Conservation (phyloP, 2,329 filamentous ascomycete species). For the Aspergillus jensenii region DNA sequence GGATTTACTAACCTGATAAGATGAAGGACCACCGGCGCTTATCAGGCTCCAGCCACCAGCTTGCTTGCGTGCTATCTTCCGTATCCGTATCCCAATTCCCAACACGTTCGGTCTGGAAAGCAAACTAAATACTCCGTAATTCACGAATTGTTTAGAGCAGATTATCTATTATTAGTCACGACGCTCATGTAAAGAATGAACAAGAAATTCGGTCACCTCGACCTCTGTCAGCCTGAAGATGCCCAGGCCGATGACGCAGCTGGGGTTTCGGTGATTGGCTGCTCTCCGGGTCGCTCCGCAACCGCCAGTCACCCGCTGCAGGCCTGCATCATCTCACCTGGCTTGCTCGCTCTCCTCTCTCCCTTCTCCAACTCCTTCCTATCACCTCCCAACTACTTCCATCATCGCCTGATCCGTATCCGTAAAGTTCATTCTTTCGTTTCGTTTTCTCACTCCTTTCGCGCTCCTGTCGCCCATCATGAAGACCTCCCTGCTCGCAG, state of each 20-base stretch:
- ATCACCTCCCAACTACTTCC: conserved; percentile 21
- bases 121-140: too few species aligned
- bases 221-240: background rate
- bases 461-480: conserved; percentile 51
- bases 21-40: background rate
- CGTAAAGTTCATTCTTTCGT: conserved; percentile 18
- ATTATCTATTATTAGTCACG: background rate
- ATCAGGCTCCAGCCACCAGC: conserved; percentile 5
- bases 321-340: conserved; percentile 23
- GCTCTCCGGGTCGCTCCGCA: conserved; percentile 21
- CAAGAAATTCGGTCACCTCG: background rate
- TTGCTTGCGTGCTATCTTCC: background rate
- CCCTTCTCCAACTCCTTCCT: conserved; percentile 18
- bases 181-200: too few species aligned
- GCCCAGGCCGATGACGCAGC: conserved; percentile 24
- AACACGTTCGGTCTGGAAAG: background rate
- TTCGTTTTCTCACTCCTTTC: conserved; percentile 10
- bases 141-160: background rate
- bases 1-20: background rate
- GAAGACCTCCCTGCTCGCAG: conserved; percentile 83
- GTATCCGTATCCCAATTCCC: background rate
- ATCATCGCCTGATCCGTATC: conserved; percentile 23
- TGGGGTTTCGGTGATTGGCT: conserved; percentile 19
- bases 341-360: conserved; percentile 13
- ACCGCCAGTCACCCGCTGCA: conserved; percentile 14